phyloP scores from a whole-genome alignment of 1,139 yeast genomes.

The Magnusiomyces magnusii region DNA sequence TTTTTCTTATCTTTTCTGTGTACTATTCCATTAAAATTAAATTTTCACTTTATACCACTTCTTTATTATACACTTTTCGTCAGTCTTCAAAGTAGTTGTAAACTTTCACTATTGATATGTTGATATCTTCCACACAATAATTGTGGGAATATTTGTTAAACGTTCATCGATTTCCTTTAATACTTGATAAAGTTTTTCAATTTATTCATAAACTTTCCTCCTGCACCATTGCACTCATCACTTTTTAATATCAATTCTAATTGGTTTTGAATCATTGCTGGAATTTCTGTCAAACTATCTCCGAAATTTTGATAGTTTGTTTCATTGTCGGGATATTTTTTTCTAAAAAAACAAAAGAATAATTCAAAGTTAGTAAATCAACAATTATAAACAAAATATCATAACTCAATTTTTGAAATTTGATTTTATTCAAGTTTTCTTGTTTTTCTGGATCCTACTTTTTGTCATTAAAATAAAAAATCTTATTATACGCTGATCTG shows the following conservation, averaged over 20 bases:
- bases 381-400: background rate
- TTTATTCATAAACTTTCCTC: background rate
- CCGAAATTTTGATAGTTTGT: background rate
- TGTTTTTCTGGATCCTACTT: background rate
- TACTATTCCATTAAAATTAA: too few species aligned
- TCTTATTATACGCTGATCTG: constrained; percentile 3
- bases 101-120: too few species aligned
- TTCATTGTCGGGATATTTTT: constrained; percentile 2
- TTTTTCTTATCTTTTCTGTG: background rate
- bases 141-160: too few species aligned
- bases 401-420: background rate
- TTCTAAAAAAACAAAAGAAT: background rate
- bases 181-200: constrained; percentile 3
- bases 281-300: constrained; percentile 3
- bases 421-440: background rate
- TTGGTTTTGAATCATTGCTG: constrained; percentile 7
- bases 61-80: too few species aligned
- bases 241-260: constrained; percentile 1
- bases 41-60: too few species aligned
- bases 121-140: too few species aligned
- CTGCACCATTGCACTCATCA: constrained; percentile 1
- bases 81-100: too few species aligned
- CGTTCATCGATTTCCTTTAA: background rate
- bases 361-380: constrained; percentile 1
- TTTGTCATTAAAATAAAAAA: constrained; percentile 6